A percentile compares a stretch with the other conserved stretches of the same genome.
Evolutionary conservation across 257 asterid species (phyloP).

Genomic region (Primulina eburnea): DNA sequence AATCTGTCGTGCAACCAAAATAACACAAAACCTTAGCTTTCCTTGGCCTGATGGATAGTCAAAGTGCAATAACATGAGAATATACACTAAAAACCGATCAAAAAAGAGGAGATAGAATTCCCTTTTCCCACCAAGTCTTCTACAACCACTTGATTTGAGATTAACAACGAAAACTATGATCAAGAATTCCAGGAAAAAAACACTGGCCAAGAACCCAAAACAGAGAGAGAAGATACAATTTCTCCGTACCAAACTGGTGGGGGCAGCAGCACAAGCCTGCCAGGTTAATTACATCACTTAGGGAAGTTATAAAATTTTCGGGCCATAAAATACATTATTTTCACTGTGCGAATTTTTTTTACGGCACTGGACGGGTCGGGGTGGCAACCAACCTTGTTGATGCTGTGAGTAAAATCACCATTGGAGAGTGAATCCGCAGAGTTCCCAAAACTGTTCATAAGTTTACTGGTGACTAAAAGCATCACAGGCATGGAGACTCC

Average conservation of each 20-base stretch:
- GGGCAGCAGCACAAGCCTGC: no score
- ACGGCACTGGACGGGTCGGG: neutral
- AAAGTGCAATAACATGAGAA: no score
- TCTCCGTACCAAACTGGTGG: no score
- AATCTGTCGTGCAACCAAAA: no score
- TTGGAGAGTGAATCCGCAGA: constrained; percentile 25
- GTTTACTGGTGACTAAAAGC: constrained; percentile 57
- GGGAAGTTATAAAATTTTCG: no score
- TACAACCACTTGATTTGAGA: neutral
- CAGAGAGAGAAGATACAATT: neutral
- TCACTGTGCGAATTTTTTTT: no score
- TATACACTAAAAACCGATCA: neutral
- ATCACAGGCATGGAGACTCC: constrained; percentile 68
- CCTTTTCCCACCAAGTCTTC: neutral
- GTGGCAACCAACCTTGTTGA: constrained; percentile 50
- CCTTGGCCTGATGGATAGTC: neutral
- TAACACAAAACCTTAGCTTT: no score
- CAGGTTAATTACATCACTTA: no score
- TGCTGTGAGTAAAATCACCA: constrained; percentile 32
- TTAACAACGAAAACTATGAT: neutral
- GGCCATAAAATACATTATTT: no score
- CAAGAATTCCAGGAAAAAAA: neutral
- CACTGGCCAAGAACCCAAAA: neutral
- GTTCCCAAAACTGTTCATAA: constrained; percentile 64
- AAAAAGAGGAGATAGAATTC: neutral